A percentile compares a stretch with the other conserved stretches of the same genome.
Evolutionary conservation across 192 early-diverging fungal genomes (phyloP).

Genomic region (Coemansia sp.): DNA sequence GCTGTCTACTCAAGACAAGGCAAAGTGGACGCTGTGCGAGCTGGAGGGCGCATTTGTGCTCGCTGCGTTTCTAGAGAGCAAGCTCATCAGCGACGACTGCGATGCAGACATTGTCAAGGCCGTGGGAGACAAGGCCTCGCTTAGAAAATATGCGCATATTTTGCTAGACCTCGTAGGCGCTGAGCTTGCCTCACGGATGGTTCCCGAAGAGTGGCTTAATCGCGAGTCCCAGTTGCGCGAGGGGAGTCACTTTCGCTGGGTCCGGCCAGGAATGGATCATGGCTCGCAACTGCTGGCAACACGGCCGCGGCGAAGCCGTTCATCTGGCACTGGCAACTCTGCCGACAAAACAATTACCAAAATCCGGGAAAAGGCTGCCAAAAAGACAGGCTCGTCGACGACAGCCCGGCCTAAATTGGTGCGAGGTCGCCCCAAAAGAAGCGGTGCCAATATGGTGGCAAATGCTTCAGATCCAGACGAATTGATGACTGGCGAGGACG

Average conservation of each 20-base stretch:
- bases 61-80: conserved; percentile 46
- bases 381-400: background rate
- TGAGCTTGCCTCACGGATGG: conserved; percentile 37
- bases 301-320: conserved; percentile 28
- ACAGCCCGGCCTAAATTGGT: conserved; percentile 12
- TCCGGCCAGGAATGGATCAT: conserved; percentile 43
- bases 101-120: conserved; percentile 23
- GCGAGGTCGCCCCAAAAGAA: conserved; percentile 21
- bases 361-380: conserved; percentile 25
- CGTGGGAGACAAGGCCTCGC: conserved; percentile 32
- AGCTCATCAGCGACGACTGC: conserved; percentile 16
- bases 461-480: background rate
- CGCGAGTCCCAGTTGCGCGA: conserved; percentile 47
- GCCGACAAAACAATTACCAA: conserved; percentile 23
- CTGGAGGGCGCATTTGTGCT: conserved; percentile 58
- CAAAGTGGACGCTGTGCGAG: conserved; percentile 47
- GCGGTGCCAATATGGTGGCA: background rate
- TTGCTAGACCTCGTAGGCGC: conserved; percentile 27
- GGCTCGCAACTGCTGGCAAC: conserved; percentile 43
- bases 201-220: conserved; percentile 48
- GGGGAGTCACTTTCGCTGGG: conserved; percentile 48
- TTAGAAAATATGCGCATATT: conserved; percentile 10
- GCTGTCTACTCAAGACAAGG: conserved; percentile 12
- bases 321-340: background rate
- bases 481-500: background rate